Evolutionary conservation across 495 filamentous ascomycete genomes (phyloP).

Genomic region (Penicillium steckii): DNA sequence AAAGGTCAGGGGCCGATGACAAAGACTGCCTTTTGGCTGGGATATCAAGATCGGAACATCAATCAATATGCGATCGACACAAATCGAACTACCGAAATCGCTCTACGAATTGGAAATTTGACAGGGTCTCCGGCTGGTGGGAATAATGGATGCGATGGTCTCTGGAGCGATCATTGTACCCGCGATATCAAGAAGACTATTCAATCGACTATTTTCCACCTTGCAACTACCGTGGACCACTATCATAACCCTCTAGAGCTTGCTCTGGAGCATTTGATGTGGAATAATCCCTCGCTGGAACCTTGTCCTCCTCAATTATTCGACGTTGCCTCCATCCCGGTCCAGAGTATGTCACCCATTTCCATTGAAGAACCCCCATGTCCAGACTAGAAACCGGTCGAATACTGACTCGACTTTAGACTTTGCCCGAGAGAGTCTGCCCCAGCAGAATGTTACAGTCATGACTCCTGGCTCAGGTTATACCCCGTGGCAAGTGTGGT

Average conservation of each 20-base stretch:
- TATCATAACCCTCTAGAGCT: constrained; percentile 34
- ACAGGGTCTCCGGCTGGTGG: constrained; percentile 34
- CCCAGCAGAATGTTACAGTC: constrained; percentile 26
- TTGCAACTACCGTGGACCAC: constrained; percentile 27
- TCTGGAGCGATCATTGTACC: constrained; percentile 40
- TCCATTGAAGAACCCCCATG: background rate
- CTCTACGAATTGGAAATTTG: constrained; percentile 41
- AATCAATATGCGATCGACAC: constrained; percentile 30
- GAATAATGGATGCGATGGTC: constrained; percentile 44
- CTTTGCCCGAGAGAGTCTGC: constrained; percentile 34
- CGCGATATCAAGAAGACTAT: constrained; percentile 32
- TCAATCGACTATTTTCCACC: constrained; percentile 26
- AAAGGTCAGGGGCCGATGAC: constrained; percentile 39
- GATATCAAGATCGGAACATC: constrained; percentile 34
- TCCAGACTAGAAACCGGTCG: background rate
- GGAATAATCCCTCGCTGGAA: constrained; percentile 18
- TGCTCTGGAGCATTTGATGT: constrained; percentile 30
- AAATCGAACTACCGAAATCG: constrained; percentile 43
- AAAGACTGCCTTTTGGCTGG: constrained; percentile 42
- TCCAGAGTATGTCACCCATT: constrained; percentile 28
- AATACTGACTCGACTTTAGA: constrained; percentile 17
- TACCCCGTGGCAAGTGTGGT: constrained; percentile 42
- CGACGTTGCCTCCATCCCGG: constrained; percentile 36
- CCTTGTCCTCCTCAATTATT: constrained; percentile 36
- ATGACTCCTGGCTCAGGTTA: constrained; percentile 29